These are phyloP conservation scores for Dendrothele bispora DNA, from an alignment of 768 basidiomycete species.

Conservation along the genomic window DNA sequence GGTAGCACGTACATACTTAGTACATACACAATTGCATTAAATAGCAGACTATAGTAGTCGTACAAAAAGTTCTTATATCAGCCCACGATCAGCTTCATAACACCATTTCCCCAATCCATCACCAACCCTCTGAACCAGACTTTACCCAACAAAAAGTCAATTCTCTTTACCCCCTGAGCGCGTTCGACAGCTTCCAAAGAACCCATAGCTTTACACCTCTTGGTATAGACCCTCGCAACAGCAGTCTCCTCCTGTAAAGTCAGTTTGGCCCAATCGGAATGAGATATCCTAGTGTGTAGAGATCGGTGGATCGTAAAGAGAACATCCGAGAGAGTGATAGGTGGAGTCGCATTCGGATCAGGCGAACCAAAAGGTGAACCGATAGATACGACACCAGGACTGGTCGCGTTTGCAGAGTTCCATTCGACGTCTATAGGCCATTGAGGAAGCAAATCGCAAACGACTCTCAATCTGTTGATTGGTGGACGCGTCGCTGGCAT, in stretches of 20 bases:
- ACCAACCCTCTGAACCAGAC: conserved; percentile 49
- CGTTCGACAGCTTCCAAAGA: conserved; percentile 24
- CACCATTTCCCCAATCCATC: conserved; percentile 34
- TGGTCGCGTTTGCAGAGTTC: conserved; percentile 19
- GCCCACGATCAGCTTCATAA: conserved; percentile 32
- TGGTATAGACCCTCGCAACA: conserved; percentile 37
- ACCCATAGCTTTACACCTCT: conserved; percentile 34
- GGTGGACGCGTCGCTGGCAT: conserved; percentile 59
- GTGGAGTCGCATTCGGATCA: conserved; percentile 25
- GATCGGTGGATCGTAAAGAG: conserved; percentile 47
- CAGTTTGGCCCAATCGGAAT: conserved; percentile 38
- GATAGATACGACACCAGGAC: no score
- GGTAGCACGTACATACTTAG: no score
- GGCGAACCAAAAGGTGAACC: conserved; percentile 20
- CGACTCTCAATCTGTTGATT: conserved; percentile 53
- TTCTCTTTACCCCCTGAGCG: conserved; percentile 54
- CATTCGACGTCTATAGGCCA: conserved; percentile 61
- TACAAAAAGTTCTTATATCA: no score
- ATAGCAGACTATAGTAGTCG: no score
- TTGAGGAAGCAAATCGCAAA: conserved; percentile 53
- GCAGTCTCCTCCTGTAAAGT: conserved; percentile 25
- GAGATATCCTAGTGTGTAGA: conserved; percentile 46
- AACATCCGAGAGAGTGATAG: conserved; percentile 61
- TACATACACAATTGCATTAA: no score
- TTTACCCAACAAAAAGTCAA: conserved; percentile 56